Percentiles rank a stretch among this genome's conserved stretches.
Evolutionary conservation across 768 basidiomycete genomes (phyloP).

Genomic region (Boletellus ananas): DNA sequence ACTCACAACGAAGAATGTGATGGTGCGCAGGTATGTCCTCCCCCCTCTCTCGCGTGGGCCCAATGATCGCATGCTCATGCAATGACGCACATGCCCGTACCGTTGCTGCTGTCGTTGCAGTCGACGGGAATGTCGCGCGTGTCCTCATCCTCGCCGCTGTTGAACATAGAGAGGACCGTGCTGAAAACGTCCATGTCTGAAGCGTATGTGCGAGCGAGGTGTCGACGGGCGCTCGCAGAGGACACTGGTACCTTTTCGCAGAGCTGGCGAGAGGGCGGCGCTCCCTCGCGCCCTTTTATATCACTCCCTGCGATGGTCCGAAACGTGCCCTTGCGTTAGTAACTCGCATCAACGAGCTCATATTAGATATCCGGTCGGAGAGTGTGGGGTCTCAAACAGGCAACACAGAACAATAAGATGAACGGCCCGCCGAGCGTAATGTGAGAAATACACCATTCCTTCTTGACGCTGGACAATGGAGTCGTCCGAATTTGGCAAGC

Average conservation of each 20-base stretch:
- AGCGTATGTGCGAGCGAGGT: neutral
- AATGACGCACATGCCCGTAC: conserved; percentile 16
- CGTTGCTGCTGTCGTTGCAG: neutral
- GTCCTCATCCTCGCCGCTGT: conserved; percentile 1
- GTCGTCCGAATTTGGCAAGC: conserved; percentile 17
- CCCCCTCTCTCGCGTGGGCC: neutral
- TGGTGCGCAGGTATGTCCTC: neutral
- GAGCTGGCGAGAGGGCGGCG: neutral
- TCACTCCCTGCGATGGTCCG: neutral
- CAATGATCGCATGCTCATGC: conserved; percentile 8
- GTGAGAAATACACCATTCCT: conserved; percentile 7
- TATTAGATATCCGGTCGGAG: neutral
- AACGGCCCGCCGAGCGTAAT: neutral
- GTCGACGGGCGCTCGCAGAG: neutral
- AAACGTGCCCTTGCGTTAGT: neutral
- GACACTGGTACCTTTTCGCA: neutral
- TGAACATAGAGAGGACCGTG: conserved; percentile 15
- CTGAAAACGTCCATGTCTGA: conserved; percentile 23
- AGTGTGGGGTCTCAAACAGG: conserved; percentile 2
- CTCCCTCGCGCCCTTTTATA: conserved; percentile 17
- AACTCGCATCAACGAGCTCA: neutral
- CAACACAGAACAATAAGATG: conserved; percentile 21
- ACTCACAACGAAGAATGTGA: conserved; percentile 23
- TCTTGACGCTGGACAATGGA: conserved; percentile 16
- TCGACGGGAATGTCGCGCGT: conserved; percentile 12